Evolutionary conservation across 768 basidiomycete genomes (phyloP).

Genomic region (Podaxis pistillaris): DNA sequence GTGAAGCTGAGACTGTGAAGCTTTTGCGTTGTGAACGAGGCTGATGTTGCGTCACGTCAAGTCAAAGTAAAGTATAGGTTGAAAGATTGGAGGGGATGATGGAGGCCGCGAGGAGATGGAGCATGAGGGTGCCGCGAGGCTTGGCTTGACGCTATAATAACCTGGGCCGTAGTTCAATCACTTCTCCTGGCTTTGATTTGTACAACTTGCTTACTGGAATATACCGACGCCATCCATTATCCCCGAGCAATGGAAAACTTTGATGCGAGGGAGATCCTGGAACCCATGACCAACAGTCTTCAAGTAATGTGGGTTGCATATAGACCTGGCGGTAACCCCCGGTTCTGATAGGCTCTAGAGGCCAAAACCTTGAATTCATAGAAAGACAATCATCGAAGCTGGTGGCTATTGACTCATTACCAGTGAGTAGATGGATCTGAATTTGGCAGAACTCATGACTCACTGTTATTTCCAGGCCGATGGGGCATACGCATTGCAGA

Average conservation of each 20-base stretch:
- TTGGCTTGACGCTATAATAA: neutral
- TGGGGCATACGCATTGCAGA: constrained; percentile 18
- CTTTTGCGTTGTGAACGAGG: constrained; percentile 6
- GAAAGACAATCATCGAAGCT: constrained; percentile 5
- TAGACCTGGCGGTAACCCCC: neutral
- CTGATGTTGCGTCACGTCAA: constrained; percentile 41
- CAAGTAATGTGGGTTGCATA: neutral
- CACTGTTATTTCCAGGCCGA: constrained; percentile 12
- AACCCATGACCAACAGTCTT: neutral
- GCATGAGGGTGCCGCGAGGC: constrained; percentile 26
- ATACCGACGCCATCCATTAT: neutral
- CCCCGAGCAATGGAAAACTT: constrained; percentile 1
- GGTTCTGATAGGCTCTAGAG: neutral
- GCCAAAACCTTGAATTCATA: neutral
- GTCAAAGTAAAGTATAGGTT: constrained; percentile 45
- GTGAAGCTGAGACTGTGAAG: constrained; percentile 29
- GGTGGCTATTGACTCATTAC: neutral
- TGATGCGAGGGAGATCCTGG: neutral
- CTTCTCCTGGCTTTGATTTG: neutral
- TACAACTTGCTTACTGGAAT: neutral
- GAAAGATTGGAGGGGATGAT: constrained; percentile 1
- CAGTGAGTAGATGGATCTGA: neutral
- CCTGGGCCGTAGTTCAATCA: neutral
- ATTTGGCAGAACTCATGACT: neutral
- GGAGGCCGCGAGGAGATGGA: neutral